A percentile compares a stretch with the other conserved stretches of the same genome.
Evolutionary conservation across 1,284 basidiomycete genomes (phyloP).

Genomic region (Malassezia nana): DNA sequence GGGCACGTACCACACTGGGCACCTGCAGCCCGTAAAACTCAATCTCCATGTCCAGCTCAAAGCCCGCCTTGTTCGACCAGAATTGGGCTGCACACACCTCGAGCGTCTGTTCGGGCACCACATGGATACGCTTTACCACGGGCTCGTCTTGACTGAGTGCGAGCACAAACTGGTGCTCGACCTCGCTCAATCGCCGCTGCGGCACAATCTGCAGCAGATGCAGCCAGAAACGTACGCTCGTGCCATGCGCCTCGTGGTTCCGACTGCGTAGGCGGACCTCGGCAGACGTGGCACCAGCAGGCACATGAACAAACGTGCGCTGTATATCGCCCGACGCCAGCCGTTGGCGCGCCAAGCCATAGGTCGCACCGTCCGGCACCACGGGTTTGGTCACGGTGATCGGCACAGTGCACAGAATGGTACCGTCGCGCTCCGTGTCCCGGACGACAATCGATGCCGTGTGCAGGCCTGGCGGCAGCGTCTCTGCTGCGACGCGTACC

Average conservation of each 20-base stretch:
- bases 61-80: conserved; percentile 42
- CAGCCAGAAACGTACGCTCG: conserved; percentile 47
- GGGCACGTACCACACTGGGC: conserved; percentile 12
- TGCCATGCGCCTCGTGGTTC: conserved; percentile 32
- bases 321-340: conserved; percentile 41
- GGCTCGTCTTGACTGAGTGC: conserved; percentile 45
- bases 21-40: conserved; percentile 45
- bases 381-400: conserved; percentile 48
- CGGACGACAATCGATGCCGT: conserved; percentile 40
- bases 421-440: conserved; percentile 35
- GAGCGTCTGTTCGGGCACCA: conserved; percentile 46
- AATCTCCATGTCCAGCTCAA: conserved; percentile 43
- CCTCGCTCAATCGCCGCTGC: conserved; percentile 36
- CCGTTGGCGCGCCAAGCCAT: conserved; percentile 25
- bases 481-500: conserved; percentile 44
- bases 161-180: conserved; percentile 44
- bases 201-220: conserved; percentile 47
- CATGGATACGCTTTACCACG: conserved; percentile 38
- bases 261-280: conserved; percentile 39
- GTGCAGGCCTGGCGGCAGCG: conserved; percentile 43
- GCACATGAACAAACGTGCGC: conserved; percentile 44
- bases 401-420: conserved; percentile 44
- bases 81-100: conserved; percentile 48
- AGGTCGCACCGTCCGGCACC: conserved; percentile 25
- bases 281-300: conserved; percentile 48